A percentile compares a stretch with the other conserved stretches of the same genome.
These are phyloP conservation scores for Nicotiana tabacum DNA, from an alignment of 257 asterid genomes.

Conservation along the genomic window DNA sequence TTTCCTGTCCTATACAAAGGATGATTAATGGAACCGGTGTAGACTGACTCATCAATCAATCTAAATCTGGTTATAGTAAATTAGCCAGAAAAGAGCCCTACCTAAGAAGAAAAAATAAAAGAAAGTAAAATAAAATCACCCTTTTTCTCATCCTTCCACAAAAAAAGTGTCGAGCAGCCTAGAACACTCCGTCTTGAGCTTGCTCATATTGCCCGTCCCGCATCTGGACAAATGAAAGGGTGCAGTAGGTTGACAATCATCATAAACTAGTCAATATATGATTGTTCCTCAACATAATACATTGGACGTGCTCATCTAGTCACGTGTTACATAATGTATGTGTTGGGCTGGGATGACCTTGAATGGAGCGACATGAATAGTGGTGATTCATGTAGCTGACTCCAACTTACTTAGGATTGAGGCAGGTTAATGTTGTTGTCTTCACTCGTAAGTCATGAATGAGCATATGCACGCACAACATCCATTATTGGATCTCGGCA, in stretches of 20 bases:
- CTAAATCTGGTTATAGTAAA: background rate
- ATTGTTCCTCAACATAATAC: background rate
- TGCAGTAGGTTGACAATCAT: background rate
- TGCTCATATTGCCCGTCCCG: background rate
- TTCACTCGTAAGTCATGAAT: slow-evolving; percentile 26
- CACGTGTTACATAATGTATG: background rate
- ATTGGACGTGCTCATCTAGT: background rate
- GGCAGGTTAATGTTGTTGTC: background rate
- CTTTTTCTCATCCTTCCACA: background rate
- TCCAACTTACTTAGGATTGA: background rate
- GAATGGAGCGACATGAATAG: background rate
- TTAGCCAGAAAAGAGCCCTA: background rate
- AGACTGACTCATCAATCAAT: background rate
- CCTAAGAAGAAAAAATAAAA: background rate
- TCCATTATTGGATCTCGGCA: slow-evolving; percentile 72
- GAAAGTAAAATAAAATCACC: background rate
- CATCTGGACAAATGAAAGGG: background rate
- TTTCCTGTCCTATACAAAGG: background rate
- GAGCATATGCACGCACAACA: slow-evolving; percentile 44
- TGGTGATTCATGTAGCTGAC: background rate
- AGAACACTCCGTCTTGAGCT: slow-evolving; percentile 3
- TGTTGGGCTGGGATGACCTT: background rate
- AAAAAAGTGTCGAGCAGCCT: background rate
- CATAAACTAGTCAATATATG: background rate
- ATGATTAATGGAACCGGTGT: background rate